Base-by-base conservation (phyloP, 202 grass and related monocot species). In the Setaria viridis region DNA sequence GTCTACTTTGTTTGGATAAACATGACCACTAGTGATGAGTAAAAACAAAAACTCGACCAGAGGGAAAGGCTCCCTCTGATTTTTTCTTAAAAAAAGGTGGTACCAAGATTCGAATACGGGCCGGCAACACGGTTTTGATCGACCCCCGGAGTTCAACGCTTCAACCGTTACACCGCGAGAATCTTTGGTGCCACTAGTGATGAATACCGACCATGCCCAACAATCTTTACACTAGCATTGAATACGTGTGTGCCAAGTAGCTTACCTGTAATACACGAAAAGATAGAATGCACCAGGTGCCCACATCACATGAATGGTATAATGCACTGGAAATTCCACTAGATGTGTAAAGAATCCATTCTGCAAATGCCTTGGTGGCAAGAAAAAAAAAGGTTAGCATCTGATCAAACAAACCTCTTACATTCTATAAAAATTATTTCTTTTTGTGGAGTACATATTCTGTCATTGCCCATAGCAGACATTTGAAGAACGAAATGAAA, bases 291-390 rank as follows among this genome's bases (percentile, higher is more conserved):
- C 97, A 99, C 97, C 97, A 99, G 70, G 96, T 99, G 30, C 97
- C 97, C 68, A 94, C 88, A 87, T 99, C 97, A 80, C 97, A 99
- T 80, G 96, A 91, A 89, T 99, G 96, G 74, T 99, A 99, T 65
- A 99, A 80, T 58, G 89, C 91, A 75, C 96, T 99, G 68, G 91
- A 99, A 90, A 99, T 92, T 81, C 96, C 96, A 83, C 96, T 99
- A 45, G 96, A 95, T 20, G 93, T 95, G 82, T 89, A 99, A 80
- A 98, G 88, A 77, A 99, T 89, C 96, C 96, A 99, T 86, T 99
- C 96, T 80, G 96, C 90, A 86, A 95, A 95, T 62, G 93, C 96
- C 96, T 95, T 70, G 75, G 57, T 84, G 60, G 69, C 64, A 78
- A 77, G n/a, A 72, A 42, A 41, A 74, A 73, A 78, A 74, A 51